Evolutionary conservation across 148 eudicot genomes (phyloP).

Genomic region (Limonium bicolor): DNA sequence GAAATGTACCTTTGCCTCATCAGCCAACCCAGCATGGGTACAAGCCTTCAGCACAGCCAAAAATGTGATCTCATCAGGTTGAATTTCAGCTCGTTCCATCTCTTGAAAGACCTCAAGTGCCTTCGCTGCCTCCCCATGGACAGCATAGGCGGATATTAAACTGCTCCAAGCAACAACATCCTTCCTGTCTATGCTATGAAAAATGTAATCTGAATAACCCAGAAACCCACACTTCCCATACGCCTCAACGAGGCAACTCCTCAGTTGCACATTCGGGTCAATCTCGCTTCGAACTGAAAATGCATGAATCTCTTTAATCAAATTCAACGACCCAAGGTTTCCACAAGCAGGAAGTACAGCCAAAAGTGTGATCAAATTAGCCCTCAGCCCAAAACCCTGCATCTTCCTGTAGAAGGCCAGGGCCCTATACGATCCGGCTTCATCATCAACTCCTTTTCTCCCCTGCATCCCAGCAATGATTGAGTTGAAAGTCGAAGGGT

Average conservation of each 20-base stretch:
- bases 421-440: no score
- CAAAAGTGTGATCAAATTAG: constrained; percentile 35
- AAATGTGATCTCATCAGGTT: constrained; percentile 42
- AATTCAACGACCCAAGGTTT: constrained; percentile 33
- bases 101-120: constrained; percentile 25
- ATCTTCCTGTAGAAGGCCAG: no score
- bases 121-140: constrained; percentile 32
- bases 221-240: constrained; percentile 41
- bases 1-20: constrained; percentile 30
- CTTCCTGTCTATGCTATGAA: constrained; percentile 22
- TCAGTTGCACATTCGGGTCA: constrained; percentile 19
- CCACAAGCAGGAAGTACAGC: constrained; percentile 51
- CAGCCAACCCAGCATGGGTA: constrained; percentile 40
- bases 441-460: no score
- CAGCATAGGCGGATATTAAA: constrained; percentile 45
- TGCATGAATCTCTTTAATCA: constrained; percentile 39
- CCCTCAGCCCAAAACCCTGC: constrained; percentile 12
- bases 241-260: constrained; percentile 39
- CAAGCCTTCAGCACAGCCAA: constrained; percentile 43
- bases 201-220: constrained; percentile 16
- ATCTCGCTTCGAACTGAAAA: constrained; percentile 11
- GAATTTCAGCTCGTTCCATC: constrained; percentile 28
- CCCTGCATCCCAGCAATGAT: no score
- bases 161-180: constrained; percentile 55
- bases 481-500: no score